Evolutionary conservation across 805 yeast species (phyloP).

Genomic region (Spathaspora hagerdaliae): DNA sequence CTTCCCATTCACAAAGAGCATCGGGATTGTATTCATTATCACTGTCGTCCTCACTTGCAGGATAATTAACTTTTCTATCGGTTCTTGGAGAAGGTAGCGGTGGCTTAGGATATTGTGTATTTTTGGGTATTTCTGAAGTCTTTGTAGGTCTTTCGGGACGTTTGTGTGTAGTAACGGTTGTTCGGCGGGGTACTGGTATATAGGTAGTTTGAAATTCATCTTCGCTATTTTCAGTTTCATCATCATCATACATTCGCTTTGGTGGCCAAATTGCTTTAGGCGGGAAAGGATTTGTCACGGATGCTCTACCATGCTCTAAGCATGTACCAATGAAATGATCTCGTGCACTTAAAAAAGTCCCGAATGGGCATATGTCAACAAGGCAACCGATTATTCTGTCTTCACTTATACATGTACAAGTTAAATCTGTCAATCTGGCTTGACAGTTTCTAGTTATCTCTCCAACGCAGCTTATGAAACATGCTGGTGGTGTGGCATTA

Average conservation of each 20-base stretch:
- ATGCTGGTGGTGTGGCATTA: constrained; percentile 48
- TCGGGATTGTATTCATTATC: constrained; percentile 2
- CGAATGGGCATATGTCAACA: constrained; percentile 43
- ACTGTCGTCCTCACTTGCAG: constrained; percentile 2
- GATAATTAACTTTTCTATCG: not conserved
- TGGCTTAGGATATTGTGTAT: not conserved
- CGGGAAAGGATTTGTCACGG: constrained; percentile 7
- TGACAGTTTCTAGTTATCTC: constrained; percentile 32
- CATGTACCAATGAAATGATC: constrained; percentile 51
- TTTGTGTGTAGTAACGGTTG: not conserved
- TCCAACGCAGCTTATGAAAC: constrained; percentile 42
- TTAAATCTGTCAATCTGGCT: constrained; percentile 27
- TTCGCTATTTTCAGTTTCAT: not conserved
- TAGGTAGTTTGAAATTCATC: not conserved
- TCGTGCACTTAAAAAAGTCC: constrained; percentile 38
- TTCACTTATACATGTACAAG: constrained; percentile 36
- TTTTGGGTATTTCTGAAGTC: not conserved
- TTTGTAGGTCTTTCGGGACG: not conserved
- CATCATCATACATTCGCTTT: not conserved
- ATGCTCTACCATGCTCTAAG: constrained; percentile 26
- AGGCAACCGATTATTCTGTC: constrained; percentile 41
- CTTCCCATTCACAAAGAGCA: constrained; percentile 17
- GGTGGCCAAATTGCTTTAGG: constrained; percentile 5
- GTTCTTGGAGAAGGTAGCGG: constrained; percentile 1
- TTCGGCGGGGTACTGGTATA: not conserved